phyloP scores from a whole-genome alignment of 208 protist genomes.

The Plasmodiophora brassicae region DNA sequence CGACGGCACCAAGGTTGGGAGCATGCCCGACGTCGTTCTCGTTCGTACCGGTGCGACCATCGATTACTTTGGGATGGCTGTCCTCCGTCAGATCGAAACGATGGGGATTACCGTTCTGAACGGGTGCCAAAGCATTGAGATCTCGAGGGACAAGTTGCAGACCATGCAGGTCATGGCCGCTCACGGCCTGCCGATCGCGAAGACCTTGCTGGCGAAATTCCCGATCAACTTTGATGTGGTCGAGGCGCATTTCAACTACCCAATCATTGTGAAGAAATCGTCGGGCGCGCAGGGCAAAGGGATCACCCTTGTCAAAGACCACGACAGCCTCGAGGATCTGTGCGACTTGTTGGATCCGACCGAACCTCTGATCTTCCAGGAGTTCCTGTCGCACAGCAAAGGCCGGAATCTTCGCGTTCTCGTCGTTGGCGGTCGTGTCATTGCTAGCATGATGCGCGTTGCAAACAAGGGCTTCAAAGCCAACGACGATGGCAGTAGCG shows the following conservation, averaged over 20 bases:
- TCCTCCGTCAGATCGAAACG: conserved; percentile 42
- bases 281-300: background rate
- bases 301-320: background rate
- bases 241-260: background rate
- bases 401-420: conserved; percentile 44
- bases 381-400: background rate
- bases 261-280: background rate
- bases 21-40: background rate
- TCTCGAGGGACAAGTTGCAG: conserved; percentile 39
- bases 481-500: conserved; percentile 41
- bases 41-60: conserved; percentile 14
- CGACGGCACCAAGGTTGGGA: background rate
- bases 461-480: conserved; percentile 41
- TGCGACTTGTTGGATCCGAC: background rate
- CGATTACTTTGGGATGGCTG: conserved; percentile 43
- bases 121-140: conserved; percentile 22
- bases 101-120: conserved; percentile 1
- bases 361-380: background rate
- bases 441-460: conserved; percentile 44
- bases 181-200: conserved; percentile 22
- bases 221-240: conserved; percentile 2
- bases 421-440: conserved; percentile 42
- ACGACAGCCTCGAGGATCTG: background rate
- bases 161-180: conserved; percentile 34
- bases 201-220: conserved; percentile 43